Evolutionary conservation across 139 green algal species (phyloP).

Genomic region (Picochlorum costavermella): DNA sequence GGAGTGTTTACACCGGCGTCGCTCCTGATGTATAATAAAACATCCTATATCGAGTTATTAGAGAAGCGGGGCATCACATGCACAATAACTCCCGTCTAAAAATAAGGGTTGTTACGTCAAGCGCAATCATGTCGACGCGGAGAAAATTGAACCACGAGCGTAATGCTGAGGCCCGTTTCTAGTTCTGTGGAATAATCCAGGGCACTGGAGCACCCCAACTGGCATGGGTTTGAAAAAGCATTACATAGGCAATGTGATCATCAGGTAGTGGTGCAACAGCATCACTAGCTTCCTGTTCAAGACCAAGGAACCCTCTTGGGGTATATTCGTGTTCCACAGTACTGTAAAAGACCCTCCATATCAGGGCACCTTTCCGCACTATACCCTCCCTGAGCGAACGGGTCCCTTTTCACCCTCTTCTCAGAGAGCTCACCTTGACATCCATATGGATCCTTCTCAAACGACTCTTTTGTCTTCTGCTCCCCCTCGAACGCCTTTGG

Average conservation of each 20-base stretch:
- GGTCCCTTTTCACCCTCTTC: constrained; percentile 55
- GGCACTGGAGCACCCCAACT: no score
- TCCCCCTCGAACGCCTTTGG: constrained; percentile 39
- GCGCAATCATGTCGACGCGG: no score
- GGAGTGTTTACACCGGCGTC: constrained; percentile 29
- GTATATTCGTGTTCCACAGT: constrained; percentile 28
- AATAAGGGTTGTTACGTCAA: no score
- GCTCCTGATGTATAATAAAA: constrained; percentile 18
- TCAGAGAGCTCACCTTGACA: constrained; percentile 45
- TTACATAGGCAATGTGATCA: no score
- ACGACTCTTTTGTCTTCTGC: constrained; percentile 41
- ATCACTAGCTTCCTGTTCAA: not conserved
- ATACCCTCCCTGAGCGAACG: constrained; percentile 56
- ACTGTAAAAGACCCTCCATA: constrained; percentile 42
- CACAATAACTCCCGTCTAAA: constrained; percentile 1
- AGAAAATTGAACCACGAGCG: no score
- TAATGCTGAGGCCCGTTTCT: no score
- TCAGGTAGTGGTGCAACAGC: not conserved
- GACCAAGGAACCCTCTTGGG: not conserved
- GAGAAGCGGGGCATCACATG: constrained; percentile 23
- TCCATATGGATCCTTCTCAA: constrained; percentile 60
- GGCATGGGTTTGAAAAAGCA: no score
- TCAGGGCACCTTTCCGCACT: constrained; percentile 51
- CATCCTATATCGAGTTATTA: constrained; percentile 27
- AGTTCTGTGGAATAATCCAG: no score